Base-by-base conservation (phyloP, 352 stramenopile genomes). In the Phytophthora litchii region DNA sequence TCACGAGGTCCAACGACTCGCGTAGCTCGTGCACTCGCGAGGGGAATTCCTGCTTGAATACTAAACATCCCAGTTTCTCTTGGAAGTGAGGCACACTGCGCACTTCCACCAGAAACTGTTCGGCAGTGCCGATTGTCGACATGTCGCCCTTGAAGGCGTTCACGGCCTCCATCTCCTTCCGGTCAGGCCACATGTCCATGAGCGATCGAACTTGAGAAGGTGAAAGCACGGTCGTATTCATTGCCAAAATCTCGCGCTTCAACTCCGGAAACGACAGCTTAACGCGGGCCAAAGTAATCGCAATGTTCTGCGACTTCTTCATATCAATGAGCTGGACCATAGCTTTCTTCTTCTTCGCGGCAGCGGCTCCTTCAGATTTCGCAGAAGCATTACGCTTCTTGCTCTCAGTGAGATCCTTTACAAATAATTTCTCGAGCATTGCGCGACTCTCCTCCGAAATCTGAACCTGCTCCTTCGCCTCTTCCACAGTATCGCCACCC, bases 301-400 rank as follows among this genome's bases (percentile, higher is more conserved):
- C 76, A 48, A 95, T 92, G 63, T 95, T 95, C 61, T 95, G 86
- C 16, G 83, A 88, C 48, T 93, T 95, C 46, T 95, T 95, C 80
- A 92, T 90, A 54, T 95, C 86, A 36, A 95, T 88, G 31, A 95
- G 72, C 21, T 80, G 74, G 21, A 94, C 72, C 56, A 91, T 77
- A 21, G 83, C 75, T 53, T 87, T 87, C 65, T 89, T 88, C 47
- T 87, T 80, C 40, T 64, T 72, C 12, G 74, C 40, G 3, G 67
- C 58, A n/a, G 68, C 60, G 6, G 54, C 36, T 1, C 60, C 60
- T 20, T 71, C 55, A 16, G 57, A 57, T 17, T 78, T 74, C 4
- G 41, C 54, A 0, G 56, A 62, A 2, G 59, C 55, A 47, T 74
- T 74, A 48, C 63, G 57, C 36, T 80, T 82, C 61, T 73, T 84